Base-by-base conservation (phyloP, 129 eudicot genomes). In the Centrapalus pauciflorus region DNA sequence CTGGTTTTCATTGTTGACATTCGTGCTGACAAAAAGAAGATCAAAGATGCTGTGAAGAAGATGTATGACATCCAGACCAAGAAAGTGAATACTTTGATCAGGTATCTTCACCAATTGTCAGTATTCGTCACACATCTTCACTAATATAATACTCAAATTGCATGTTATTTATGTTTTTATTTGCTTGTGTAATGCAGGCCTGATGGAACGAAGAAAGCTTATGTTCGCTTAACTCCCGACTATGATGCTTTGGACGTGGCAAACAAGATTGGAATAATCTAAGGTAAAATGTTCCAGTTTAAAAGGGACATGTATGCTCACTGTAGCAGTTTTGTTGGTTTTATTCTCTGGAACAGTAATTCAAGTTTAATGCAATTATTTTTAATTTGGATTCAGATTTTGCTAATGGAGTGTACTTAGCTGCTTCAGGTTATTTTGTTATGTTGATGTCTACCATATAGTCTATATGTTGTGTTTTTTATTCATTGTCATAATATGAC, bases 41-140 rank as follows among this genome's bases (percentile, higher is more conserved):
- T 82, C 61, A 82, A 82, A 71, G 82, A 58, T 75, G 84, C 84
- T 0, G 88, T 83, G 23, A 83, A 79, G 69, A 83, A 83, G 73
- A 83, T 83, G 88, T 83, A 83, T 34, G 88, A 83, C 64, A 83
- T 83, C 27, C 84, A 79, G 76, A 75, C 88, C 49, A 83, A 83
- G 74, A 83, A 83, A 75, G 88, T 83, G 25, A 83, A 83, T 32
- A 83, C 88, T 1, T 76, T 83, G 82, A 79, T 83, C 76, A 82
- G 83, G 87, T 81, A 81, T 16, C 4, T 14, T 66, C 10, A 7
- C 46, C 20, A 30, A 33, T n/a, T n/a, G n/a, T n/a, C n/a, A n/a
- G n/a, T n/a, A n/a, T n/a, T n/a, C n/a, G n/a, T n/a, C n/a, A n/a
- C n/a, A 19, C 0, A 12, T 16, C 7, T 0, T 28, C 24, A 33